Conservation (phyloP, 2,329 filamentous ascomycete genomes). For the Emmonsiellopsis sp. region DNA sequence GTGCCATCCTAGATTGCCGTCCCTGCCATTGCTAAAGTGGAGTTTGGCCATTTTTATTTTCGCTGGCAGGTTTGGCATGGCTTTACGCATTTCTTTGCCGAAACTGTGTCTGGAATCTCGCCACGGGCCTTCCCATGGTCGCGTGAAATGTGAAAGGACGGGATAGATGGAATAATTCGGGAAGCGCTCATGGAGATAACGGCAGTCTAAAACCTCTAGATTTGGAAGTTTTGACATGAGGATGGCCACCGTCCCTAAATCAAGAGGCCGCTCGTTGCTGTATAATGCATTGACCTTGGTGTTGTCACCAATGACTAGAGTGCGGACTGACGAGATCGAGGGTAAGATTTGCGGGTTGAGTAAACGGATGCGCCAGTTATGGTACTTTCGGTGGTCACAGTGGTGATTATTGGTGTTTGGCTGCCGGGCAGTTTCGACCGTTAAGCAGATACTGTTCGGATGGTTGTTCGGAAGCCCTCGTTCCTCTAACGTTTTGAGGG, state of each 20-base stretch:
- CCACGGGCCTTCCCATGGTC: conserved; percentile 4
- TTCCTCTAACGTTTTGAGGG: conserved; percentile 3
- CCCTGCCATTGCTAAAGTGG: background rate
- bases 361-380: conserved; percentile 2
- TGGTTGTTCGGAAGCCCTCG: conserved; percentile 4
- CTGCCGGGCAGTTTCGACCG: conserved; percentile 2
- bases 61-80: background rate
- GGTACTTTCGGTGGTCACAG: conserved; percentile 2
- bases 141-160: background rate
- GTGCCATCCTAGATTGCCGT: background rate
- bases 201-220: conserved; percentile 3
- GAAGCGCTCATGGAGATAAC: background rate
- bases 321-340: background rate
- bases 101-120: conserved; percentile 7
- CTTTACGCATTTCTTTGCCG: conserved; percentile 1
- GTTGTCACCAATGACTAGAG: background rate
- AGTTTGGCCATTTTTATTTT: conserved; percentile 2
- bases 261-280: background rate
- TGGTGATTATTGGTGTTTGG: background rate
- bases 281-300: background rate
- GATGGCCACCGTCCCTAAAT: conserved; percentile 2
- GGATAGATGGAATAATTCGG: background rate
- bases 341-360: conserved; percentile 3
- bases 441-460: background rate
- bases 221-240: conserved; percentile 8